Base-by-base conservation (phyloP, 805 yeast species). In the Phaffomyces opuntiae region DNA sequence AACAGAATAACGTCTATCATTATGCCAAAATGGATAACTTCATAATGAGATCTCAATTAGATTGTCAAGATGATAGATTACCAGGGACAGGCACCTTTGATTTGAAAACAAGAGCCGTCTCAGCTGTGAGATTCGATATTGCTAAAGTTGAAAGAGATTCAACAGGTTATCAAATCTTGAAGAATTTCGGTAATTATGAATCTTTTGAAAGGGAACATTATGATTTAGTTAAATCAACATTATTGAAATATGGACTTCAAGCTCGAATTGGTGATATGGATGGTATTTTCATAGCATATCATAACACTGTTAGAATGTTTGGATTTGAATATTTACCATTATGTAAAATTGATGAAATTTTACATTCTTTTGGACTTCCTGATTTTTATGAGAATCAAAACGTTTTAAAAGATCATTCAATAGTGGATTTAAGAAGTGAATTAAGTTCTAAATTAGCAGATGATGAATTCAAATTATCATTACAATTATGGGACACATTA, bases 201-300 rank as follows among this genome's bases (percentile, higher is more conserved):
- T 84, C 95, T n/a, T 86, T 80, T 61, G 88, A 85, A 54, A 70
- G 90, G 17, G 99, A 91, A 58, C 73, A 75, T 60, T 72, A 68
- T 49, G 98, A 91, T 57, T 72, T 91, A 55, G 76, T 82, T 16
- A 68, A 86, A 47, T 77, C 91, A 2, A 83, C 93, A 0, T 65
- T 91, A 65, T 68, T 91, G 54, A 91, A 91, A 65, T 91, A 91
- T 59, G 76, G 86, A 3, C 70, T 91, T 53, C 98, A 93, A 63
- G 98, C 96, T 0, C 73, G 97, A 50, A 85, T 91, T 37, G 99
- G 98, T 3, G 81, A 85, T 55, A 91, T 93, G 98, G 97, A 90
- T 64, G 99, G 99, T 7, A 87, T 93, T 3, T 88, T 87, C 54
- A 73, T 91, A 14, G 96, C 96, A 0, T 91, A 82, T 62, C 99